Evolutionary conservation across 441 rosid species (phyloP), one percentile per base, ranked within the genome.

Genomic region (Metrosideros polymorpha): DNA sequence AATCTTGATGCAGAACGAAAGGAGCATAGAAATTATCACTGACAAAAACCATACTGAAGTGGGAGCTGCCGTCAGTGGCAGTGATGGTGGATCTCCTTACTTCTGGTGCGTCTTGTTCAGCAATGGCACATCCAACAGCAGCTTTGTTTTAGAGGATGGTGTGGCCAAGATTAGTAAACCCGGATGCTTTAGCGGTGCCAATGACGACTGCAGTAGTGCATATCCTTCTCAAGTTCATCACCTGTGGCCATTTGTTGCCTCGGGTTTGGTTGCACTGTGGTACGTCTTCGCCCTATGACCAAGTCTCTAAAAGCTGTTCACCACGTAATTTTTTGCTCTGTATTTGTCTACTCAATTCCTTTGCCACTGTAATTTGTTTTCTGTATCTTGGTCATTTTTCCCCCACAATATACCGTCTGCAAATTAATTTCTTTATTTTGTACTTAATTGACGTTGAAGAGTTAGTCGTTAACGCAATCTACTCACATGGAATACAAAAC

Each of bases 81-180:
- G 89, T 13, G 94, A 93, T 86, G 95, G 96, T 9, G 95, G 96
- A 19, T 88, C 93, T 82, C 95, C 95, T 32, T 93, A 91, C 83
- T 95, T 95, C 90, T 95, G 96, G 96, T 93, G 98, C 84, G 94
- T 94, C 57, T 85, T 95, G 91, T 94, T 95, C 91, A 93, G 98
- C 89, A 93, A 89, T 53, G 96, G 96, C 29, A 92, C 86, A 86
- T 45, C 32, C 17, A 94, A 93, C 79, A 87, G 92, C 54, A 94
- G 98, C 92, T 94, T 92, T 87, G 89, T 89, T 84, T 63, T 87
- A 3, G 92, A 92, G 84, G 93, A 88, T 51, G 95, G 96, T 24
- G 94, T 82, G 63, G 92, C 95, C 50, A 95, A 93, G 92, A 84
- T 91, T 77, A 52, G 93, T 51, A 89, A 63, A 83, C 93, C 95